Base-by-base conservation (phyloP, 2,329 filamentous ascomycete genomes). In the Pseudopithomyces chartarum region DNA sequence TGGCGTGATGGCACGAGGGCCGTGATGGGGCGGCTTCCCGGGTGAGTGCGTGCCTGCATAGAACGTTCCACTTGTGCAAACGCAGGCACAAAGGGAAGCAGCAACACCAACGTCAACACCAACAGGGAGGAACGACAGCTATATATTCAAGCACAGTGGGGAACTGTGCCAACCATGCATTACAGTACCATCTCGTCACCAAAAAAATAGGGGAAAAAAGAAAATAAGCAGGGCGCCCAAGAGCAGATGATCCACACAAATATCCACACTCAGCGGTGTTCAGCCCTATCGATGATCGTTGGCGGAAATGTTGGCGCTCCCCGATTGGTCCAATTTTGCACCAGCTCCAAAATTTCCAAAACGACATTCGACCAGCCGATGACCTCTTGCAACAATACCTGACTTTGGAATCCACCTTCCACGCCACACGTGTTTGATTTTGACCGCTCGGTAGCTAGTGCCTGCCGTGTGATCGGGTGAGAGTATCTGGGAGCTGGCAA, bases 291-390 rank as follows among this genome's bases (percentile, higher is more conserved):
- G 33, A 42, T 19, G 34, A 40, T 40, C 33, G 43, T 42, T 38
- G 12, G 32, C 52, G 40, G 40, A 42, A 56, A 56, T 23, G 36
- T 19, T 54, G 39, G 55, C 36, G 43, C 22, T 34, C 57, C 61
- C 63, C 63, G 63, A 65, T 63, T 60, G 59, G 64, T 46, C 40
- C 49, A 4, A 26, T 52, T 47, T 45, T 36, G 34, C 2, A 38
- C 36, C 17, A 34, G 23, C 29, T 38, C 15, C 55, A 59, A 53
- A 53, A 55, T 54, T 34, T 38, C 7, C 19, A 33, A 29, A n/a
- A 61, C 57, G 56, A 53, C 45, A 57, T 62, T 64, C 59, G 61
- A 50, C 52, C 38, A 33, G 33, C 6, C 20, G 43, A 52, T 49
- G 50, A 52, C 32, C 32, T 52, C 47, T 43, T 49, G n/a, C 26